phyloP scores from a whole-genome alignment of 805 yeast genomes.

The Lachancea waltii region DNA sequence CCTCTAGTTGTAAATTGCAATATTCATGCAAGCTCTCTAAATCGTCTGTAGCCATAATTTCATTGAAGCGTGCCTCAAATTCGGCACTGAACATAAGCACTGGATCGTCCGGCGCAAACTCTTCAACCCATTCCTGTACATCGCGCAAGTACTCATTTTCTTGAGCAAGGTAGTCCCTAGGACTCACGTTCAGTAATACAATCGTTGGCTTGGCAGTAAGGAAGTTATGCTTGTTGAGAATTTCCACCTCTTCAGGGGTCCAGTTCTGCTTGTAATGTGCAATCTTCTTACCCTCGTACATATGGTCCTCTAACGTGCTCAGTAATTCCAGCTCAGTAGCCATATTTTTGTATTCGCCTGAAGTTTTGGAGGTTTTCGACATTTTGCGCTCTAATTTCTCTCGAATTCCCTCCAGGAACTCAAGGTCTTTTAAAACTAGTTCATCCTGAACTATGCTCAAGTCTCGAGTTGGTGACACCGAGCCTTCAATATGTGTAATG shows the following conservation, averaged over 20 bases:
- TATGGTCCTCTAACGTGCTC: slow-evolving; percentile 39
- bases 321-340: slow-evolving; percentile 35
- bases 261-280: slow-evolving; percentile 58
- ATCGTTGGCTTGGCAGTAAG: slow-evolving; percentile 88
- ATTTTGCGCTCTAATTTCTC: slow-evolving; percentile 43
- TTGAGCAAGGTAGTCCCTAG: slow-evolving; percentile 54
- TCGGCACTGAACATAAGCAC: slow-evolving; percentile 64
- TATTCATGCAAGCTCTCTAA: slow-evolving; percentile 13
- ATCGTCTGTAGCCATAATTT: slow-evolving; percentile 27
- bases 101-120: slow-evolving; percentile 59
- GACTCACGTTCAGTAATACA: slow-evolving; percentile 65
- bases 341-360: slow-evolving; percentile 44
- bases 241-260: slow-evolving; percentile 56
- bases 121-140: slow-evolving; percentile 60
- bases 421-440: slow-evolving; percentile 70
- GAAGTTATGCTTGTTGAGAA: slow-evolving; percentile 64
- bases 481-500: slow-evolving; percentile 66
- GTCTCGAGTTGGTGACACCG: slow-evolving; percentile 70
- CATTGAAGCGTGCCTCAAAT: slow-evolving; percentile 36
- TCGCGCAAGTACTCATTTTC: slow-evolving; percentile 44
- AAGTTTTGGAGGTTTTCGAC: slow-evolving; percentile 35
- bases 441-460: slow-evolving; percentile 70
- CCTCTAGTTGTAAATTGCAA: slow-evolving; percentile 17
- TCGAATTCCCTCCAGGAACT: slow-evolving; percentile 53
- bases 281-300: slow-evolving; percentile 48